Conservation (phyloP, 108 stramenopile genomes). For the Fragilaria crotonensis region DNA sequence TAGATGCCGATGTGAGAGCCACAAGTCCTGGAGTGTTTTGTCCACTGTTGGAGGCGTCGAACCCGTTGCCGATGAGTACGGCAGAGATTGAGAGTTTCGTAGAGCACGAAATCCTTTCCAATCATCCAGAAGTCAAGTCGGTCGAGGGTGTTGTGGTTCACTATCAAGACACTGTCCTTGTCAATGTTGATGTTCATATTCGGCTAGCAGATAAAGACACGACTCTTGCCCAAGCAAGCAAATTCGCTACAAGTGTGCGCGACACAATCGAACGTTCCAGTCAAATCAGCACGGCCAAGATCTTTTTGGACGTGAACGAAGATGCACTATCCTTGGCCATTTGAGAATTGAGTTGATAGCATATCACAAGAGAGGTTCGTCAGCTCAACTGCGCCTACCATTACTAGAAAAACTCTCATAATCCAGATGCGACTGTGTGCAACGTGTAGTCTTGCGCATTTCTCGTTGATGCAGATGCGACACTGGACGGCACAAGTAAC, state of each 20-base stretch:
- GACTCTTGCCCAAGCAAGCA: conserved; percentile 27
- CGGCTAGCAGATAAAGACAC: conserved; percentile 20
- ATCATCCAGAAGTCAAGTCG: conserved; percentile 30
- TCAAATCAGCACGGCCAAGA: conserved; percentile 39
- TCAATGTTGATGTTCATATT: conserved; percentile 44
- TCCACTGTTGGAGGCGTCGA: conserved; percentile 34
- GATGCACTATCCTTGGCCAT: not conserved
- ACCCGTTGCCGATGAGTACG: conserved; percentile 24
- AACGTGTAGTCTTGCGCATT: too few relatives aligned
- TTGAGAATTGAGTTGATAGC: not conserved
- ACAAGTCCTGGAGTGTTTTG: conserved; percentile 34
- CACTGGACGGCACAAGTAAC: too few relatives aligned
- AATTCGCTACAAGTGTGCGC: conserved; percentile 25
- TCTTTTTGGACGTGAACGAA: conserved; percentile 46
- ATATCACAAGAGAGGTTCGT: too few relatives aligned
- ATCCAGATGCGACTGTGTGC: too few relatives aligned
- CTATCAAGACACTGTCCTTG: conserved; percentile 34
- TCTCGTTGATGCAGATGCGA: too few relatives aligned
- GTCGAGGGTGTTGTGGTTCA: conserved; percentile 47
- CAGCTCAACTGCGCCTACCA: too few relatives aligned
- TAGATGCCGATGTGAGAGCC: conserved; percentile 39
- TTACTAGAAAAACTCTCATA: too few relatives aligned
- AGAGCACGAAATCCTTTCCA: not conserved
- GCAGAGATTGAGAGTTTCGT: conserved; percentile 19
- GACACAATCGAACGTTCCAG: conserved; percentile 22